Conservation (phyloP, 129 eudicot genomes). For the Smallanthus sonchifolius region DNA sequence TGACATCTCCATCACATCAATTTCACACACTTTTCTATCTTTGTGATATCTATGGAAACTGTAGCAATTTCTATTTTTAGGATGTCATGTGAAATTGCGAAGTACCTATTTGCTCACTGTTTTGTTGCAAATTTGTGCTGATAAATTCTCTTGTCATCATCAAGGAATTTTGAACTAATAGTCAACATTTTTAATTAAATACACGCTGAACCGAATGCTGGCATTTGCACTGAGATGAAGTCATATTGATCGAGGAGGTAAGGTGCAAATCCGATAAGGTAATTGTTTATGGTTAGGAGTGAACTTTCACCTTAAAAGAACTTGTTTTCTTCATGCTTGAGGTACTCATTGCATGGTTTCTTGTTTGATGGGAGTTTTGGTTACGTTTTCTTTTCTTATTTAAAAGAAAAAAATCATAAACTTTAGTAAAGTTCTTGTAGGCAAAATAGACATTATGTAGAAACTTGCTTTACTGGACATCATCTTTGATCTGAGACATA, state of each 20-base stretch:
- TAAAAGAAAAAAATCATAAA: constrained; percentile 24
- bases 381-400: constrained; percentile 21
- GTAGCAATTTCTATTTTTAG: constrained; percentile 24
- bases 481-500: constrained; percentile 33
- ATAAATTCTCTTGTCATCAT: background rate
- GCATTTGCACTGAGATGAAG: constrained; percentile 7
- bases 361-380: constrained; percentile 3
- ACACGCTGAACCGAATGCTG: background rate
- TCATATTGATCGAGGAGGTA: background rate
- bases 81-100: constrained; percentile 3
- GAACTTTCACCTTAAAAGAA: constrained; percentile 4
- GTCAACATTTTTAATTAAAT: constrained; percentile 1
- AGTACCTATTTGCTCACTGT: constrained; percentile 1
- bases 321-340: constrained; percentile 18
- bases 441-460: constrained; percentile 15
- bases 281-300: constrained; percentile 13
- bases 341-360: constrained; percentile 24
- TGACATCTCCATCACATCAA: constrained; percentile 11
- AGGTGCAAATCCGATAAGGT: constrained; percentile 4
- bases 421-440: constrained; percentile 26
- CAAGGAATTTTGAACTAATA: constrained; percentile 6
- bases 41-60: constrained; percentile 13
- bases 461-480: constrained; percentile 35
- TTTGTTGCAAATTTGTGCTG: background rate
- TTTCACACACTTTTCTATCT: constrained; percentile 9